phyloP scores from a whole-genome alignment of 1,284 basidiomycete genomes.

The Waitea zeae region DNA sequence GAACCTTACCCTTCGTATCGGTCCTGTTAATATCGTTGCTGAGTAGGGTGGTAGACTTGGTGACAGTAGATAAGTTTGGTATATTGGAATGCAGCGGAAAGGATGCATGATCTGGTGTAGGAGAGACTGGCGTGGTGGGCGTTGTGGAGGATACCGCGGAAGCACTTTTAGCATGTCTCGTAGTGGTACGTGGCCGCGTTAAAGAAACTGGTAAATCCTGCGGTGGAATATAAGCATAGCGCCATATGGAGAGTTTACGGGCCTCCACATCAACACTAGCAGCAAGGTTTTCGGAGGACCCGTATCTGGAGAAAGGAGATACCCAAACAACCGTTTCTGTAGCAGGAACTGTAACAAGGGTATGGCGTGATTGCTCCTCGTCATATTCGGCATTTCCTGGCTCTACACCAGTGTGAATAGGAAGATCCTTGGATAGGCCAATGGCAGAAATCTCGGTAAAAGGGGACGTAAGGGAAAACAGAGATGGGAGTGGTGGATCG shows the following conservation, averaged over 20 bases:
- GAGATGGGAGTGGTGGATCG: slow-evolving; percentile 48
- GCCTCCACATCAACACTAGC: slow-evolving; percentile 36
- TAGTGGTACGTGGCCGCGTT: slow-evolving; percentile 6
- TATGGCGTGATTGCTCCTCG: slow-evolving; percentile 28
- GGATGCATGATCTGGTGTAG: too few relatives aligned
- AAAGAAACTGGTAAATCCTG: slow-evolving; percentile 25
- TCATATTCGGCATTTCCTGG: slow-evolving; percentile 30
- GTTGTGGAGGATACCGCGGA: too few relatives aligned
- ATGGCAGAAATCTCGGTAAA: slow-evolving; percentile 62
- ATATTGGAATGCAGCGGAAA: too few relatives aligned
- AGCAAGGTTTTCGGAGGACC: slow-evolving; percentile 30
- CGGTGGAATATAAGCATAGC: slow-evolving; percentile 46
- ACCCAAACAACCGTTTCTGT: slow-evolving; percentile 47
- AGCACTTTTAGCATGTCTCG: too few relatives aligned
- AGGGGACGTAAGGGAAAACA: slow-evolving; percentile 63
- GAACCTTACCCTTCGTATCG: too few relatives aligned
- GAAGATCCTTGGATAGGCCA: slow-evolving; percentile 40
- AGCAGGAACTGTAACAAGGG: slow-evolving; percentile 32
- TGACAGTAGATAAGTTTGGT: too few relatives aligned
- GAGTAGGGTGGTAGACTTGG: too few relatives aligned
- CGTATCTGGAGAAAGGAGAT: slow-evolving; percentile 24
- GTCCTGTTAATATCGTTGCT: too few relatives aligned
- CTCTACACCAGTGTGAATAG: slow-evolving; percentile 22
- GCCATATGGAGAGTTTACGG: slow-evolving; percentile 43
- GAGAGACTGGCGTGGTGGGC: too few relatives aligned